Conservation (phyloP, 495 filamentous ascomycete species). For the Penicillium argentinense region DNA sequence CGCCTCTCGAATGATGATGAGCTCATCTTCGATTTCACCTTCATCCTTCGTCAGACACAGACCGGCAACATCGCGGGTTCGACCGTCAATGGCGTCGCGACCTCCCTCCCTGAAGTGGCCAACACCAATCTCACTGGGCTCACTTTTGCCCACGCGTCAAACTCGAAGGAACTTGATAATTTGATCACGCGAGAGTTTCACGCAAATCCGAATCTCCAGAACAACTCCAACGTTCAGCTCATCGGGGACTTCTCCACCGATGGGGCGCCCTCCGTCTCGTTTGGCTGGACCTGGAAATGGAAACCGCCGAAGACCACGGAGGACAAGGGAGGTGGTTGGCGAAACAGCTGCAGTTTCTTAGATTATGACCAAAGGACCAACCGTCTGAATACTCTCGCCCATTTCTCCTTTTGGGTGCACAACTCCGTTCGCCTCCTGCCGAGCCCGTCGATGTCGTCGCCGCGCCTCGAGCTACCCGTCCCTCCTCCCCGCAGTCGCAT, state of each 20-base stretch:
- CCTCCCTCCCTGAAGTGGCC: slow-evolving; percentile 44
- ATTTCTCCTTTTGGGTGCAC: slow-evolving; percentile 93
- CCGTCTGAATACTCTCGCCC: slow-evolving; percentile 80
- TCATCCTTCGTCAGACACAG: slow-evolving; percentile 72
- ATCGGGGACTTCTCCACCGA: slow-evolving; percentile 85
- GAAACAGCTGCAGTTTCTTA: slow-evolving; percentile 91
- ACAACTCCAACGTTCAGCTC: slow-evolving; percentile 91
- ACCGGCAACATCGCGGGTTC: slow-evolving; percentile 41
- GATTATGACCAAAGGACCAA: slow-evolving; percentile 96
- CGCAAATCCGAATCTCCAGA: slow-evolving; percentile 94
- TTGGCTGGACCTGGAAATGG: slow-evolving; percentile 97
- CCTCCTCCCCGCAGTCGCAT: slow-evolving; percentile 76
- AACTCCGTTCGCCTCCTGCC: slow-evolving; percentile 51
- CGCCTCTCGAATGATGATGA: slow-evolving; percentile 90
- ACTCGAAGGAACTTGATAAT: slow-evolving; percentile 82
- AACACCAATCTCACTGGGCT: slow-evolving; percentile 86
- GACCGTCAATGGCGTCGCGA: slow-evolving; percentile 50
- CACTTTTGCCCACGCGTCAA: slow-evolving; percentile 89
- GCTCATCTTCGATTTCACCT: slow-evolving; percentile 87
- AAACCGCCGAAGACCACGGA: slow-evolving; percentile 80
- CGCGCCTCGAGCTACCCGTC: slow-evolving; percentile 66
- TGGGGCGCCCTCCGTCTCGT: slow-evolving; percentile 78
- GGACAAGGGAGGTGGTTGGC: slow-evolving; percentile 90
- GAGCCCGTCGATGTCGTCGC: slow-evolving; percentile 55
- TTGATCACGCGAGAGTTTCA: slow-evolving; percentile 93